phyloP scores from a whole-genome alignment of 352 stramenopile species.

The Phytophthora megakarya region DNA sequence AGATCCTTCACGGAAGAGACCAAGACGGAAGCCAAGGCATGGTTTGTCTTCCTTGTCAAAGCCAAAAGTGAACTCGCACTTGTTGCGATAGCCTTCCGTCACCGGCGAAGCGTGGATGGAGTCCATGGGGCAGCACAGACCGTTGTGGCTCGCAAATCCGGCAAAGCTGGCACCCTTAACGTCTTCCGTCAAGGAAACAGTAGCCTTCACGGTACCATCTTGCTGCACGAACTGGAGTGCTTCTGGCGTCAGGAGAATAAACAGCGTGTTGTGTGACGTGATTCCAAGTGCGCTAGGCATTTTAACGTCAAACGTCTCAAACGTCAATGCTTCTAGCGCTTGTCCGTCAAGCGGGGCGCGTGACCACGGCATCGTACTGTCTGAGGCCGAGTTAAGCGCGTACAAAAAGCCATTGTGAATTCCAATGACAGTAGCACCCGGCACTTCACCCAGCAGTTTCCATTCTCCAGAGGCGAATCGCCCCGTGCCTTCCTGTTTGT shows the following conservation, averaged over 20 bases:
- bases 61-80: constrained; percentile 97
- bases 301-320: constrained; percentile 41
- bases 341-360: constrained; percentile 52
- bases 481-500: constrained; percentile 69
- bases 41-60: constrained; percentile 75
- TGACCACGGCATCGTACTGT: constrained; percentile 42
- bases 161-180: constrained; percentile 35
- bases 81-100: constrained; percentile 95
- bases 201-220: constrained; percentile 43
- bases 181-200: constrained; percentile 34
- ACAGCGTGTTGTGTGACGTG: constrained; percentile 77
- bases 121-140: constrained; percentile 85
- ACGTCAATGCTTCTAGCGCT: constrained; percentile 56
- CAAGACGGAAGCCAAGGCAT: constrained; percentile 88
- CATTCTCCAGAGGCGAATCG: constrained; percentile 66
- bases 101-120: constrained; percentile 85
- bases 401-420: constrained; percentile 83
- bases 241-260: constrained; percentile 64
- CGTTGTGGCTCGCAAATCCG: constrained; percentile 83
- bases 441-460: constrained; percentile 55
- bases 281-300: constrained; percentile 49
- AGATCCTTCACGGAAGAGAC: constrained; percentile 79
- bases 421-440: constrained; percentile 51
- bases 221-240: constrained; percentile 48
- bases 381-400: constrained; percentile 33